These are phyloP conservation scores for Patellifolia procumbens DNA, from an alignment of 179 eudicot genomes.

Conservation along the genomic window DNA sequence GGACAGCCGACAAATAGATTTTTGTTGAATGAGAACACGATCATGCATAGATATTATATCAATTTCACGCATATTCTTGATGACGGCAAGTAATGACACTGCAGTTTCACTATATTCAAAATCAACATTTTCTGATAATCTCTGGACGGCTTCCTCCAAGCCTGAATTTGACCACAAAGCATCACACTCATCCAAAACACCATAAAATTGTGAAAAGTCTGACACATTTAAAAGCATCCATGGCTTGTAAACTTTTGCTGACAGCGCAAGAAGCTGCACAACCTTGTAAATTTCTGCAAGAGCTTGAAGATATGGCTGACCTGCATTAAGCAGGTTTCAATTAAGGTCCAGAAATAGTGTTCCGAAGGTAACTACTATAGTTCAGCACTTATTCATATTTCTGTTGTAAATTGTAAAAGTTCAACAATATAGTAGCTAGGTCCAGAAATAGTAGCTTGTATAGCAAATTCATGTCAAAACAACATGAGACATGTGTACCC, in stretches of 20 bases:
- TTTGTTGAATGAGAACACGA: constrained; percentile 37
- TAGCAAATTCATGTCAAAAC: neutral
- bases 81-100: constrained; percentile 42
- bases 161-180: constrained; percentile 65
- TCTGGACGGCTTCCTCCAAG: constrained; percentile 55
- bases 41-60: constrained; percentile 48
- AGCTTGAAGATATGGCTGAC: constrained; percentile 53
- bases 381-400: neutral
- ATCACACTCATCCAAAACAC: constrained; percentile 58
- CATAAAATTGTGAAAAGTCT: constrained; percentile 31
- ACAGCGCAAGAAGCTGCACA: constrained; percentile 53
- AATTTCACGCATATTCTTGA: constrained; percentile 44
- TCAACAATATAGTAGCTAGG: neutral
- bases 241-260: constrained; percentile 65
- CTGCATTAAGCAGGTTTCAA: constrained; percentile 40
- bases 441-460: neutral
- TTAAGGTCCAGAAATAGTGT: neutral
- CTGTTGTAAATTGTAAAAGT: neutral
- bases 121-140: constrained; percentile 36
- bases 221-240: constrained; percentile 49
- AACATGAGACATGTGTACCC: neutral
- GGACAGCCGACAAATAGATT: constrained; percentile 56
- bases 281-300: constrained; percentile 83
- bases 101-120: constrained; percentile 33
- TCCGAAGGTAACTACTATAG: neutral